Base-by-base conservation (phyloP, 2,329 filamentous ascomycete species). In the Colletotrichum sp. region DNA sequence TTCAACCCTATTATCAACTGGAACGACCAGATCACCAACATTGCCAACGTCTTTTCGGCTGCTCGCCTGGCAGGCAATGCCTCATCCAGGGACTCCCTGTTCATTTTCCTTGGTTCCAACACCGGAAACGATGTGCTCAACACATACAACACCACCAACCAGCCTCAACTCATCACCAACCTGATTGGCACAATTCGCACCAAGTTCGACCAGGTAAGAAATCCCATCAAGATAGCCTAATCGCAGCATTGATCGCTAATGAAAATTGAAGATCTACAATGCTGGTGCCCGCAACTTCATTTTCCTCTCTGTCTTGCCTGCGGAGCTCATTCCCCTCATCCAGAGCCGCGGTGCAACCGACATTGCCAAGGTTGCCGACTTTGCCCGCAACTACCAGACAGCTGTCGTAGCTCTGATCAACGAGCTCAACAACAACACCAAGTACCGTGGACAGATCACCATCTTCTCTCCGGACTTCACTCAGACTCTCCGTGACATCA, bases 91-190 rank as follows among this genome's bases (percentile, higher is more conserved):
- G 69, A 66, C 25, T 71, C 69, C 2, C 30, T 71, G 44, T 71
- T 71, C 61, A 71, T 71, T 39, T 71, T 71, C 30, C 22, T 71
- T 16, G 69, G 32, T n/a, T 66, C 69, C 22, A 71, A 71, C 61
- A 57, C 69, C 4, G 69, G 69, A 15, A 71, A 71, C 34, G 61
- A 71, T 13, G 34, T 71, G 16, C 61, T 71, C 36, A 65, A 65
- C 59, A 71, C 69, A 8, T 71, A 71, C 69, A 71, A 66, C 61
- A 71, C 69, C 22, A 65, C 69, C 13, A 71, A 66, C 32, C 69
- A 71, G 27, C 44, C 69, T 2, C 69, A 71, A 27, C 64, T 62
- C 19, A 71, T 66, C 25, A 39, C 52, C 19, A 69, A 61, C 55
- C 34, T 69, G 32, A 61, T 69, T 16, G 67, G 67, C 16, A 57